phyloP scores from a whole-genome alignment of 768 basidiomycete species.

The Suillus fuscotomentosus region DNA sequence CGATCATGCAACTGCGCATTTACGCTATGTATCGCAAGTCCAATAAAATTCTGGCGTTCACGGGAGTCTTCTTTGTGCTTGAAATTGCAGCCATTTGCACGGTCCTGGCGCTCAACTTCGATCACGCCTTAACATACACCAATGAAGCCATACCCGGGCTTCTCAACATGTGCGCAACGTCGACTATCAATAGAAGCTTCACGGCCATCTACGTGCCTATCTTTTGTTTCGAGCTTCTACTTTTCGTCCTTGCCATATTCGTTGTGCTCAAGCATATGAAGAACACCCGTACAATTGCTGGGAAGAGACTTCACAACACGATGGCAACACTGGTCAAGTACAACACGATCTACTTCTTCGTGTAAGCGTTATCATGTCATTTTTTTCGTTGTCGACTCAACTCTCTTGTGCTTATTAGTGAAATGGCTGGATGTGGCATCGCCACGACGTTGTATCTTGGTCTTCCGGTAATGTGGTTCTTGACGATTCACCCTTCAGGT shows the following conservation, averaged over 20 bases:
- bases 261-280: conserved; percentile 9
- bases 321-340: conserved; percentile 7
- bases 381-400: neutral
- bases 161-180: conserved; percentile 7
- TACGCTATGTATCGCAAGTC: conserved; percentile 12
- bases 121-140: conserved; percentile 5
- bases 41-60: conserved; percentile 2
- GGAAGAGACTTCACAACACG: conserved; percentile 3
- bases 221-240: conserved; percentile 6
- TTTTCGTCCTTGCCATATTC: conserved; percentile 6
- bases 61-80: conserved; percentile 1
- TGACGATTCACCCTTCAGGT: neutral
- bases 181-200: conserved; percentile 1
- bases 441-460: conserved; percentile 7
- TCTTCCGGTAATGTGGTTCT: conserved; percentile 7
- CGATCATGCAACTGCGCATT: conserved; percentile 11
- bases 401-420: neutral
- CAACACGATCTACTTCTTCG: conserved; percentile 9
- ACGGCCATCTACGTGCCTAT: conserved; percentile 9
- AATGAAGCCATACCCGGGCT: conserved; percentile 9
- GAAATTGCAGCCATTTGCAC: conserved; percentile 8
- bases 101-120: conserved; percentile 5
- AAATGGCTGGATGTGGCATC: conserved; percentile 5
- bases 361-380: conserved; percentile 2
- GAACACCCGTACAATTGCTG: conserved; percentile 1